phyloP scores from a whole-genome alignment of 768 basidiomycete species.

The Trametes cingulata region DNA sequence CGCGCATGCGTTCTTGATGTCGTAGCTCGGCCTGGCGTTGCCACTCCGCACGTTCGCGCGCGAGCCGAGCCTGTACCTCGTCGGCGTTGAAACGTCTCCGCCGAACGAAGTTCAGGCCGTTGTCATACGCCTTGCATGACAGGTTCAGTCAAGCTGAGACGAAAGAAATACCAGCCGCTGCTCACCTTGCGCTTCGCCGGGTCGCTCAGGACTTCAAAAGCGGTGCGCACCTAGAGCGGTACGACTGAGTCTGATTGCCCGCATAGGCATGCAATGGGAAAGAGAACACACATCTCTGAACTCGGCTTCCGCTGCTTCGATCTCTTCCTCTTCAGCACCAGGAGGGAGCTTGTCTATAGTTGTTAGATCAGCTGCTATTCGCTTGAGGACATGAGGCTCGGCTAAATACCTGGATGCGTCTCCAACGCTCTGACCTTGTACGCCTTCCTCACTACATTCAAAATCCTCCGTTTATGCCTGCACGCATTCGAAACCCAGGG shows the following conservation, averaged over 20 bases:
- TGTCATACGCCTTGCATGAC: slow-evolving; percentile 29
- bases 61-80: slow-evolving; percentile 26
- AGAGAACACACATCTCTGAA: slow-evolving; percentile 31
- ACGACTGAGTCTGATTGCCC: background rate
- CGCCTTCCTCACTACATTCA: slow-evolving; percentile 31
- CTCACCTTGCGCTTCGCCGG: slow-evolving; percentile 34
- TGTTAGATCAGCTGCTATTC: background rate
- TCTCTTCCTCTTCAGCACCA: slow-evolving; percentile 28
- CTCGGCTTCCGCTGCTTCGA: slow-evolving; percentile 26
- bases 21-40: slow-evolving; percentile 46
- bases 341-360: slow-evolving; percentile 32
- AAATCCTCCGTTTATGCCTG: background rate
- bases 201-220: slow-evolving; percentile 35
- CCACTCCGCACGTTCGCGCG: slow-evolving; percentile 32
- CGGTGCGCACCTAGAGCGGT: slow-evolving; percentile 25
- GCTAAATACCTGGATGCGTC: slow-evolving; percentile 33
- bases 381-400: background rate
- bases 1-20: slow-evolving; percentile 51
- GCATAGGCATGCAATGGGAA: too few species aligned
- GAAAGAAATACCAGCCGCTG: background rate
- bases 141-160: background rate
- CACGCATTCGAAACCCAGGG: background rate
- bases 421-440: slow-evolving; percentile 32
- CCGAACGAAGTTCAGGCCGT: slow-evolving; percentile 30
- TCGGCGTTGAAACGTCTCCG: slow-evolving; percentile 16